phyloP scores from a whole-genome alignment of 768 basidiomycete species.

The Suillus alpinus region DNA sequence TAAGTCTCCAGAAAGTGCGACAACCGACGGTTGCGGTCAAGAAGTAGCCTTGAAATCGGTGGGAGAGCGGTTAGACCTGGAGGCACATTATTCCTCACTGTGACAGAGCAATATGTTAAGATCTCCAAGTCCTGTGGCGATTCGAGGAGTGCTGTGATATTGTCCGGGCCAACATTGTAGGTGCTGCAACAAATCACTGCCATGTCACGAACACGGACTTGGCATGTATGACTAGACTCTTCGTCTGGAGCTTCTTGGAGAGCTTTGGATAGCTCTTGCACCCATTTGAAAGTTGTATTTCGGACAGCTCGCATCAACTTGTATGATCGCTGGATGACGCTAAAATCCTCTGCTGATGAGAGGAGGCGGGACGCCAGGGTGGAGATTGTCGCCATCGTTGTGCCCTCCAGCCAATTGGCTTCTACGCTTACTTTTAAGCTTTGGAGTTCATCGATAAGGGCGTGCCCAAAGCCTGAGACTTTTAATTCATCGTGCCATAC shows the following conservation, averaged over 20 bases:
- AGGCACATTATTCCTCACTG: conserved; percentile 31
- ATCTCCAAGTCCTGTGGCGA: conserved; percentile 23
- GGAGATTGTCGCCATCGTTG: conserved; percentile 27
- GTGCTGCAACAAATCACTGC: conserved; percentile 25
- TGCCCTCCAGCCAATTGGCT: conserved; percentile 36
- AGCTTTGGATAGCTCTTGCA: conserved; percentile 27
- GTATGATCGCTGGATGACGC: conserved; percentile 19
- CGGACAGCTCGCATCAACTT: conserved; percentile 30
- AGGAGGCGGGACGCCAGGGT: conserved; percentile 32
- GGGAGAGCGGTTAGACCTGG: background rate
- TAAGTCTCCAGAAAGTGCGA: conserved; percentile 26
- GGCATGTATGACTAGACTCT: background rate
- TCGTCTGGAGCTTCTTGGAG: conserved; percentile 8
- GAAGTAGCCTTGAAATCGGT: conserved; percentile 18
- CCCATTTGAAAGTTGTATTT: conserved; percentile 33
- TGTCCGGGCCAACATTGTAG: conserved; percentile 21
- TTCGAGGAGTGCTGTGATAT: conserved; percentile 13
- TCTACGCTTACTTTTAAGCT: conserved; percentile 29
- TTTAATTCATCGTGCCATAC: conserved; percentile 39
- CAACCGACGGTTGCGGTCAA: conserved; percentile 32
- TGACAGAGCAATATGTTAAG: conserved; percentile 33
- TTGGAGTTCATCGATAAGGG: conserved; percentile 31
- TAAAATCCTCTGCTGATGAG: conserved; percentile 11
- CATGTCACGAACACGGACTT: conserved; percentile 14
- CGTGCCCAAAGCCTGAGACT: conserved; percentile 27